Evolutionary conservation across 306 rosid species (phyloP).

Genomic region (Vicia sativa): DNA sequence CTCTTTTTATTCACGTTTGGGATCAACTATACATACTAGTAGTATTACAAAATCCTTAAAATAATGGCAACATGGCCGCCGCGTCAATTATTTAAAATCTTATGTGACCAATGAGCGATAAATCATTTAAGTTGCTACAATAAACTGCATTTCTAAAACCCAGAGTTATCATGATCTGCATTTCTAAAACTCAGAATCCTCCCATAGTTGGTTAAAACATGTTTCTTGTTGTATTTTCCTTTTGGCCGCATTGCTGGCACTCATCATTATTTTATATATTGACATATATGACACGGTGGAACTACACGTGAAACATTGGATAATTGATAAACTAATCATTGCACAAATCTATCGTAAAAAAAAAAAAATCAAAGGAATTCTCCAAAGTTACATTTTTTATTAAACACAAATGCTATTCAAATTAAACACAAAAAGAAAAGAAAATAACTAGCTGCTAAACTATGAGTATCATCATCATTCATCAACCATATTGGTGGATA

Average conservation of each 20-base stretch:
- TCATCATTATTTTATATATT: background rate
- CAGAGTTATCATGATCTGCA: too few species aligned
- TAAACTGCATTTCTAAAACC: too few species aligned
- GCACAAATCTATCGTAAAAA: background rate
- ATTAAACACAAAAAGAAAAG: conserved; percentile 31
- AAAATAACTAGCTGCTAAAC: conserved; percentile 40
- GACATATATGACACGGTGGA: conserved; percentile 4
- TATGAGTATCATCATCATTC: conserved; percentile 31
- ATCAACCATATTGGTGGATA: conserved; percentile 30
- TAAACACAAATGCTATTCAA: conserved; percentile 34
- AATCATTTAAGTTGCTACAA: too few species aligned
- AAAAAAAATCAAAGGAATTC: background rate
- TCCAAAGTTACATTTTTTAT: conserved; percentile 41
- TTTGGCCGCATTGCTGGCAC: conserved; percentile 13
- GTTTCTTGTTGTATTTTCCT: background rate
- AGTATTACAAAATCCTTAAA: too few species aligned
- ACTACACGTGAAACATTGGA: background rate
- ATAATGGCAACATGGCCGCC: too few species aligned
- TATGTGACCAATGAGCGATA: too few species aligned
- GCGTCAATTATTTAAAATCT: too few species aligned
- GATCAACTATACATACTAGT: too few species aligned
- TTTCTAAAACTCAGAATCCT: too few species aligned
- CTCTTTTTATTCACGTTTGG: too few species aligned
- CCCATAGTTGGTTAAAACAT: too few species aligned
- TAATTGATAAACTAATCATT: conserved; percentile 38